Evolutionary conservation across 305 asterid genomes (phyloP).

Genomic region (Stenogyne calaminthoides): DNA sequence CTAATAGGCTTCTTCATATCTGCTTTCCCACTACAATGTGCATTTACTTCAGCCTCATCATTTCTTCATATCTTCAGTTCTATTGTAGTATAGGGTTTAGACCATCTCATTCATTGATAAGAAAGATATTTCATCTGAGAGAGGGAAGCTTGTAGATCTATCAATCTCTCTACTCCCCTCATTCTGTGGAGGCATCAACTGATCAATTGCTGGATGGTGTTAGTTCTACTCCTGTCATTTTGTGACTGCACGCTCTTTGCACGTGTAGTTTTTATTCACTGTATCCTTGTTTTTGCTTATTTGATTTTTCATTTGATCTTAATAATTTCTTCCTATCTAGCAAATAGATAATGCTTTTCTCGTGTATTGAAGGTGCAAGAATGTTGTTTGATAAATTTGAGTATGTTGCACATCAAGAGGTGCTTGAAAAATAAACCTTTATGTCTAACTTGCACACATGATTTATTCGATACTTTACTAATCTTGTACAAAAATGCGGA

Average conservation of each 20-base stretch:
- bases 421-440: too few species aligned
- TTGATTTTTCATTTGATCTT: not conserved
- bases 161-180: not conserved
- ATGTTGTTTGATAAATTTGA: not conserved
- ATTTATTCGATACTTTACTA: not conserved
- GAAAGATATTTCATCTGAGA: not conserved
- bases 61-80: not conserved
- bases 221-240: too few species aligned
- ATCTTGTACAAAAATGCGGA: not conserved
- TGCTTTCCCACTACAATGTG: not conserved
- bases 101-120: not conserved
- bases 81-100: not conserved
- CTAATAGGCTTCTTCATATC: not conserved
- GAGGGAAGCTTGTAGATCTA: not conserved
- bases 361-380: too few species aligned
- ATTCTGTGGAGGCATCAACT: not conserved
- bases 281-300: not conserved
- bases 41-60: not conserved
- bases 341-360: too few species aligned
- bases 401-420: too few species aligned
- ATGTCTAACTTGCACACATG: not conserved
- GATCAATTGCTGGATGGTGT: not conserved
- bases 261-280: not conserved
- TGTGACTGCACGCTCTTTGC: not conserved
- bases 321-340: too few species aligned